phyloP scores from a whole-genome alignment of 345 rosid species.

The Citrus trifoliata region DNA sequence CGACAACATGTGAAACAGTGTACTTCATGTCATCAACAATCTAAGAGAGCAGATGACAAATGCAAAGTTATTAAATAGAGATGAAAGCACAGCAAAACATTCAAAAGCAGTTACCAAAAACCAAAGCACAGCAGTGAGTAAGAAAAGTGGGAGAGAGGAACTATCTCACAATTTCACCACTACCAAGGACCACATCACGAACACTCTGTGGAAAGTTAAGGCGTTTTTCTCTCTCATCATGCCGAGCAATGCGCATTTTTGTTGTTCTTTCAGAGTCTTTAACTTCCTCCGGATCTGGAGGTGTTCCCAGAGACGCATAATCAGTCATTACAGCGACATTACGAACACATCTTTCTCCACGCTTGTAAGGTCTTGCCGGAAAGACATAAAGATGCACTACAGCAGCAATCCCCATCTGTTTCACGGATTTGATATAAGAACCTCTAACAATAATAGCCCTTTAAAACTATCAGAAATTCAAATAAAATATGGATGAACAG shows the following conservation, averaged over 20 bases:
- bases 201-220: conserved; percentile 94
- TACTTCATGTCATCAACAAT: conserved; percentile 98
- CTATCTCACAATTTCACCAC: conserved; percentile 86
- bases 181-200: conserved; percentile 92
- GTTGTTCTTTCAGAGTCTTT: conserved; percentile 78
- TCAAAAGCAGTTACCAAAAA: not conserved
- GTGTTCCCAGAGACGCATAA: conserved; percentile 85
- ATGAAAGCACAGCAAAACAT: not conserved
- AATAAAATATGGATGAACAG: not conserved
- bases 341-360: conserved; percentile 99
- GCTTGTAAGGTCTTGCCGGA: conserved; percentile 91
- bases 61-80: conserved; percentile 3
- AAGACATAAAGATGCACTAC: conserved; percentile 91
- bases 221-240: conserved; percentile 67
- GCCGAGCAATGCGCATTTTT: conserved; percentile 52
- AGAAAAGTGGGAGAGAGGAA: not conserved
- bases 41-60: conserved; percentile 32
- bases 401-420: conserved; percentile 97
- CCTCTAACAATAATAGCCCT: conserved; percentile 2
- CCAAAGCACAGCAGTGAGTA: not conserved
- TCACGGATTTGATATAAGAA: conserved; percentile 16
- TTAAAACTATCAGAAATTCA: not conserved
- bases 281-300: conserved; percentile 94
- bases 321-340: conserved; percentile 93
- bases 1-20: conserved; percentile 95